phyloP scores from a whole-genome alignment of 306 rosid species.

The Fragaria iinumae region DNA sequence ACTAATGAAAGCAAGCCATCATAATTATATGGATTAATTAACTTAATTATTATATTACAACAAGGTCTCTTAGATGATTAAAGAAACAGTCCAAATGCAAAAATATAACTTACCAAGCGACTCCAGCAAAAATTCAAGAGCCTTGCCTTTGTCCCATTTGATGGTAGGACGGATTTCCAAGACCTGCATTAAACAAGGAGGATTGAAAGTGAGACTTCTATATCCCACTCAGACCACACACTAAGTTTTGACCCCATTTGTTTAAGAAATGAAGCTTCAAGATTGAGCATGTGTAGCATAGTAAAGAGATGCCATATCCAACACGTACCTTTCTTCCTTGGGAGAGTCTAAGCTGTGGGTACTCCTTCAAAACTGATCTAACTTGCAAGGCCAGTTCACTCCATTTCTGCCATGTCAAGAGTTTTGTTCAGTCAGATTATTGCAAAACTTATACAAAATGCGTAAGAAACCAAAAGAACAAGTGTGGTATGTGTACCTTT shows the following conservation, averaged over 20 bases:
- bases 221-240: conserved; percentile 10
- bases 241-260: conserved; percentile 7
- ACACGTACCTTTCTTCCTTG: conserved; percentile 94
- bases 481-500: conserved; percentile 39
- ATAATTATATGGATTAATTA: not conserved
- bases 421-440: not conserved
- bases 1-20: conserved; percentile 9
- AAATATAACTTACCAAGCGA: conserved; percentile 71
- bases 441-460: too few species aligned
- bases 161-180: conserved; percentile 91
- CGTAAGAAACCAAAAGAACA: not conserved
- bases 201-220: conserved; percentile 41
- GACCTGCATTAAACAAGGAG: conserved; percentile 53
- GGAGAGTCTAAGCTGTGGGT: conserved; percentile 73
- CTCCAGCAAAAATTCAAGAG: conserved; percentile 84
- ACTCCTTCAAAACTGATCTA: conserved; percentile 73
- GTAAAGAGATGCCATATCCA: conserved; percentile 27
- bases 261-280: conserved; percentile 12
- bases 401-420: conserved; percentile 64
- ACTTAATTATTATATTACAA: not conserved
- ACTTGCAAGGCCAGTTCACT: conserved; percentile 72
- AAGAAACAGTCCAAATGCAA: not conserved
- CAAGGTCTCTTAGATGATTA: not conserved
- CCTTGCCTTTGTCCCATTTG: conserved; percentile 99
- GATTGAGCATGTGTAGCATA: conserved; percentile 16